These are phyloP conservation scores for Cladophialophora carrionii DNA, from an alignment of 2,329 filamentous ascomycete species.

Conservation along the genomic window DNA sequence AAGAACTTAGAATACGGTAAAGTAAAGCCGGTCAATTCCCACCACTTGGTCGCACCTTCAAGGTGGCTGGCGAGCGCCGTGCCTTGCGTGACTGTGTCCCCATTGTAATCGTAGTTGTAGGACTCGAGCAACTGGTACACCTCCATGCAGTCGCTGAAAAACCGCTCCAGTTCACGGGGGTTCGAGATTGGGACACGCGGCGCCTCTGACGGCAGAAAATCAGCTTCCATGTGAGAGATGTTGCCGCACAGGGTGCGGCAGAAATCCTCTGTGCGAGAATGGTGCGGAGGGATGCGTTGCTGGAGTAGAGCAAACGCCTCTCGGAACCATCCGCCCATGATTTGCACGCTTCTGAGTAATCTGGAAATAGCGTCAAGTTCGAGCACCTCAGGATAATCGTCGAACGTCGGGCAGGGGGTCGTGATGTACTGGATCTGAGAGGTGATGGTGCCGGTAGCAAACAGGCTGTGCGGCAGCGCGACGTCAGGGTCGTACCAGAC, in stretches of 20 bases:
- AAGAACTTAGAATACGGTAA: background rate
- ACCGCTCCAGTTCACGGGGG: background rate
- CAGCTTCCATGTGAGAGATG: background rate
- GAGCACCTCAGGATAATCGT: background rate
- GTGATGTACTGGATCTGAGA: slow-evolving; percentile 2
- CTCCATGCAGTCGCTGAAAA: background rate
- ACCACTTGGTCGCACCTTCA: background rate
- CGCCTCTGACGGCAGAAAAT: background rate
- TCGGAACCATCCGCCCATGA: background rate
- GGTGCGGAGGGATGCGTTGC: background rate
- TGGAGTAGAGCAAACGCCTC: background rate
- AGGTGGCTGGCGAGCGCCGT: background rate
- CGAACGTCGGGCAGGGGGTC: background rate
- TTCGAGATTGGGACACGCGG: background rate
- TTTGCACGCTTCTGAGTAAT: background rate
- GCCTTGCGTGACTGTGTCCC: background rate
- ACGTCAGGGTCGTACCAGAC: background rate
- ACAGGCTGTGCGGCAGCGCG: background rate
- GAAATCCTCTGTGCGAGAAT: background rate
- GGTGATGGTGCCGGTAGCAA: background rate
- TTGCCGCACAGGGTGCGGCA: slow-evolving; percentile 1
- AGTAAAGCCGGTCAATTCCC: background rate
- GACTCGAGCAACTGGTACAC: background rate
- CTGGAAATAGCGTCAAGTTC: background rate
- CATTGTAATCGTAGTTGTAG: background rate